phyloP scores from a whole-genome alignment of 2,329 filamentous ascomycete genomes.

The Calonectria pseudoturangicola region DNA sequence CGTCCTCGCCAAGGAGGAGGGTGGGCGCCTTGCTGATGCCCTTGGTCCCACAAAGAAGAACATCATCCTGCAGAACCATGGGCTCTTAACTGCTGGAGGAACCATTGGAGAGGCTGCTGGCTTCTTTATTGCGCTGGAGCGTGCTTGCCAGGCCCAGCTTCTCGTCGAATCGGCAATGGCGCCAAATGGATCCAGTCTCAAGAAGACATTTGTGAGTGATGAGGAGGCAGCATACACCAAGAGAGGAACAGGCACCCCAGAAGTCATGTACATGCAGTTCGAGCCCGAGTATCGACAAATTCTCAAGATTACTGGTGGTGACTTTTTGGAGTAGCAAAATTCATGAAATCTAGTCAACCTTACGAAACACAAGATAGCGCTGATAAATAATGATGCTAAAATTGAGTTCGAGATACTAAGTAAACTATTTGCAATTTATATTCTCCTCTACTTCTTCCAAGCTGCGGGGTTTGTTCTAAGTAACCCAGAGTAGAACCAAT shows the following conservation, averaged over 20 bases:
- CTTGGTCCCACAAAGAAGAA: conserved; percentile 75
- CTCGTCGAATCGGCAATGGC: conserved; percentile 76
- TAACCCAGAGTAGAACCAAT: conserved; percentile 61
- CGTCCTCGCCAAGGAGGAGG: conserved; percentile 77
- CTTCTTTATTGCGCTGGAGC: conserved; percentile 80
- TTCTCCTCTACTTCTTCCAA: conserved; percentile 29
- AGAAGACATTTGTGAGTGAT: conserved; percentile 62
- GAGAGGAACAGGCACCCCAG: conserved; percentile 48
- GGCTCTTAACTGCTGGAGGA: conserved; percentile 78
- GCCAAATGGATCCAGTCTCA: conserved; percentile 51
- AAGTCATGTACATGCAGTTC: conserved; percentile 54
- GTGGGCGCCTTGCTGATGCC: conserved; percentile 75
- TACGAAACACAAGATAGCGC: no score
- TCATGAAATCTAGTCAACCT: background rate
- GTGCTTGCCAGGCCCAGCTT: conserved; percentile 80
- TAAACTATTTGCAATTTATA: background rate
- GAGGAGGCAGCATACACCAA: conserved; percentile 63
- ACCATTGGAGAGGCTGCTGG: conserved; percentile 84
- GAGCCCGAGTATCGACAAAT: conserved; percentile 49
- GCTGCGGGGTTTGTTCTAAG: conserved; percentile 27
- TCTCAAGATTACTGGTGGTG: conserved; percentile 43
- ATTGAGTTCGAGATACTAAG: background rate
- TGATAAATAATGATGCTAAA: background rate
- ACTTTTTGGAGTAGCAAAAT: conserved; percentile 43
- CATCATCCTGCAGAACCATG: conserved; percentile 81